Conservation (phyloP, 257 asterid species). For the Penstemon newberryi region DNA sequence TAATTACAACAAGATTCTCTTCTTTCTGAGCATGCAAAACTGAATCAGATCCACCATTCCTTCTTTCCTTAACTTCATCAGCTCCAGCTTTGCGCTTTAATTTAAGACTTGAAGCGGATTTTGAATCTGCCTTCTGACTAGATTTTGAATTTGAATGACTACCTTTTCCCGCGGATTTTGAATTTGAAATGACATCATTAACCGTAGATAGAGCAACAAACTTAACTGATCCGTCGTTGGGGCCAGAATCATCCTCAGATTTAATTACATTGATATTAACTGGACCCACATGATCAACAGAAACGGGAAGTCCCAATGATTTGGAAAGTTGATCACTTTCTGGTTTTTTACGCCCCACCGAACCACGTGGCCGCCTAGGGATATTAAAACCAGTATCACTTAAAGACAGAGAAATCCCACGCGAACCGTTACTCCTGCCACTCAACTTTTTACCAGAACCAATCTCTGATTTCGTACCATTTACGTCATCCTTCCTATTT, state of each 20-base stretch:
- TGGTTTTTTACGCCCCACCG: conserved; percentile 53
- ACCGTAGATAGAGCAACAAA: conserved; percentile 25
- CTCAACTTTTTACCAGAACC: conserved; percentile 30
- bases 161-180: conserved; percentile 19
- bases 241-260: conserved; percentile 23
- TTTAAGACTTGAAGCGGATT: conserved; percentile 32
- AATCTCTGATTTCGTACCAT: conserved; percentile 29
- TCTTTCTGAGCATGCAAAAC: conserved; percentile 36
- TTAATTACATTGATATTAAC: conserved; percentile 31
- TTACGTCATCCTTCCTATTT: not conserved
- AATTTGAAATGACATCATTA: conserved; percentile 13
- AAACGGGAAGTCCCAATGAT: conserved; percentile 28
- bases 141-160: conserved; percentile 20
- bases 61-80: conserved; percentile 40
- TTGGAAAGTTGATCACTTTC: conserved; percentile 31
- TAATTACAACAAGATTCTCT: conserved; percentile 32
- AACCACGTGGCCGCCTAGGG: conserved; percentile 90
- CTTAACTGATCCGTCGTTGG: conserved; percentile 32
- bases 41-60: conserved; percentile 25
- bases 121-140: conserved; percentile 26
- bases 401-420: conserved; percentile 43
- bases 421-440: conserved; percentile 29
- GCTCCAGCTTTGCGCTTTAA: conserved; percentile 40
- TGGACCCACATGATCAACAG: conserved; percentile 31
- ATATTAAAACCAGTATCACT: conserved; percentile 37